Base-by-base conservation (phyloP, 2,329 filamentous ascomycete genomes). In the Ophiostoma tasmaniense region DNA sequence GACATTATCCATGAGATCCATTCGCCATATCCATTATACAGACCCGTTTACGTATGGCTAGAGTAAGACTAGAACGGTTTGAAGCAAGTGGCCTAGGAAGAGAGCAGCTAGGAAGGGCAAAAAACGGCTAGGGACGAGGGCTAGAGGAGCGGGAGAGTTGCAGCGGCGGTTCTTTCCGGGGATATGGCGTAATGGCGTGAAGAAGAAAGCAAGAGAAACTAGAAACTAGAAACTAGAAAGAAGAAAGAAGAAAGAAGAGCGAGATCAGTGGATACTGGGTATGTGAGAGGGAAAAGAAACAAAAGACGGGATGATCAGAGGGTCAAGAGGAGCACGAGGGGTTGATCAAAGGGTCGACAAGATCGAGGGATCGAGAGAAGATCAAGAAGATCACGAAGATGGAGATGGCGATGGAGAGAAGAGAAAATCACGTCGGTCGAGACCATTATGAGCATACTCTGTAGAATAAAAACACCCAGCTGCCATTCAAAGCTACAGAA, bases 131-230 rank as follows among this genome's bases (percentile, higher is more conserved):
- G 50, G n/a, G 11, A 22, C n/a, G 50, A 22, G 50, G 55, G 55
- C n/a, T 55, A 55, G 50, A 55, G 50, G 17, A 13, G 50, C 55
- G 55, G 55, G 55, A 61, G 55, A 61, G 55, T 61, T 61, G 55
- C 55, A 61, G 55, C 52, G 52, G 30, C 50, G 55, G 25, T 61
- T 61, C 55, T 28, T 61, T 61, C 55, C 50, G 50, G 14, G 55
- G 55, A 61, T 61, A 30, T 55, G 50, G 50, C 50, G 50, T 55
- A 55, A 55, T 55, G 50, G 50, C 22, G 22, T 61, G 22, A 61
- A 30, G 55, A 28, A 61, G 25, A 61, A 30, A 14, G 25, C n/a
- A 59, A 30, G 7, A 30, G 13, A n/a, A n/a, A n/a, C n/a, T n/a
- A n/a, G n/a, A n/a, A n/a, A n/a, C n/a, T n/a, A n/a, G n/a, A n/a